Conservation (phyloP, 495 filamentous ascomycete species). For the Podospora sp. region DNA sequence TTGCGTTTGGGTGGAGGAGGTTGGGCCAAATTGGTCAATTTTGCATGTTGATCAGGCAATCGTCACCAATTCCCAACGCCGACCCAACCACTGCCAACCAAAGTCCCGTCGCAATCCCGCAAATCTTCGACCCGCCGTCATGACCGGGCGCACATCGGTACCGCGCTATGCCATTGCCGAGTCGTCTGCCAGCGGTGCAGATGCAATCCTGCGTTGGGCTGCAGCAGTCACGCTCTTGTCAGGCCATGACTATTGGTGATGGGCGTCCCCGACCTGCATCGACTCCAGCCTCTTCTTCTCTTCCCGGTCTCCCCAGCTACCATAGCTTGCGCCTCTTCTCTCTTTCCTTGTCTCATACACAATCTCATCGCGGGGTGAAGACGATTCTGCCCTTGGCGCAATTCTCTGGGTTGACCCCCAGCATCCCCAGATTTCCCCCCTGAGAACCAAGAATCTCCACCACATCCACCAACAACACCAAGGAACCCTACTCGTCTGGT, state of each 20-base stretch:
- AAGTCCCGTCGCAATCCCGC: neutral
- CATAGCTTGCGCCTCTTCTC: neutral
- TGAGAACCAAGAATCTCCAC: neutral
- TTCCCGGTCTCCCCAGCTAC: neutral
- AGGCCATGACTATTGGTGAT: constrained; percentile 20
- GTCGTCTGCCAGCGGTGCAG: neutral
- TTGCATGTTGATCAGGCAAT: constrained; percentile 23
- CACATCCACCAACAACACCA: constrained; percentile 6
- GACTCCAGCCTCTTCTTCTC: neutral
- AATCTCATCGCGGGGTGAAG: neutral
- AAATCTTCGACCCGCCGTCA: neutral
- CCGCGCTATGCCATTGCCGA: too few species aligned
- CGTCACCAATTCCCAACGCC: neutral
- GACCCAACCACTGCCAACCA: constrained; percentile 5
- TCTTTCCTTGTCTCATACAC: neutral
- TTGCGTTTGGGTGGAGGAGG: constrained; percentile 21
- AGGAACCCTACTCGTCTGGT: neutral
- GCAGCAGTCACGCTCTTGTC: constrained; percentile 24
- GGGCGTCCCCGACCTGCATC: neutral
- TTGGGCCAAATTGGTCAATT: constrained; percentile 1
- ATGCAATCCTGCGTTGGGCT: constrained; percentile 22
- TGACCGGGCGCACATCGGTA: neutral
- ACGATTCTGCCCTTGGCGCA: neutral
- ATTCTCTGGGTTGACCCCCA: neutral
- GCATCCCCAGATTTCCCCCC: neutral